Percentiles rank a stretch among this genome's conserved stretches.
These are phyloP conservation scores for Apophysomyces variabilis DNA, from an alignment of 371 early-diverging fungal species.

Conservation along the genomic window DNA sequence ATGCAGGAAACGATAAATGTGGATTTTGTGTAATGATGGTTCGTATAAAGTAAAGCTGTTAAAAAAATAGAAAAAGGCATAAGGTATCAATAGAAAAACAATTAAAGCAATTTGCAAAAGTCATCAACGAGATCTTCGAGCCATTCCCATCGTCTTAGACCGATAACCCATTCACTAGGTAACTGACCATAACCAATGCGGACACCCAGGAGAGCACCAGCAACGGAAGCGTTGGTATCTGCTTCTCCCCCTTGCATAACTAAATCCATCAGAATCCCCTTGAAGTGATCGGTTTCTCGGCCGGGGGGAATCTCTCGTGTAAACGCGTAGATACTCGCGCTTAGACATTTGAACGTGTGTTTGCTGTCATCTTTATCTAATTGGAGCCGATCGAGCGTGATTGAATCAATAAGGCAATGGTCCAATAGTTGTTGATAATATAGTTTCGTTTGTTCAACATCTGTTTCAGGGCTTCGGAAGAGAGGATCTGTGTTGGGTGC, in stretches of 20 bases:
- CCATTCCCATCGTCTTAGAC: constrained; percentile 60
- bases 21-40: background rate
- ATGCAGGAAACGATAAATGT: background rate
- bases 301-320: constrained; percentile 45
- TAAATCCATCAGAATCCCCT: constrained; percentile 56
- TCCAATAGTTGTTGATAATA: constrained; percentile 44
- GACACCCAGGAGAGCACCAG: constrained; percentile 68
- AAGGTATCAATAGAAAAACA: background rate
- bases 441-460: constrained; percentile 34
- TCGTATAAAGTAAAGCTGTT: background rate
- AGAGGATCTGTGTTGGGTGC: constrained; percentile 50
- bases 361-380: constrained; percentile 51
- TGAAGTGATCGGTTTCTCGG: constrained; percentile 50
- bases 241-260: constrained; percentile 70
- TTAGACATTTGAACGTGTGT: constrained; percentile 64
- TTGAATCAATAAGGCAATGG: constrained; percentile 36
- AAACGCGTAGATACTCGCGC: constrained; percentile 56
- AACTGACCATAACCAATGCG: constrained; percentile 56
- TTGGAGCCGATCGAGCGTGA: constrained; percentile 35
- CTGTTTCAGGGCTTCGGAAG: constrained; percentile 46
- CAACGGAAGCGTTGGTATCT: constrained; percentile 68
- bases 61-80: constrained; percentile 1
- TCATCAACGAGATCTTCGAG: constrained; percentile 50
- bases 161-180: constrained; percentile 62
- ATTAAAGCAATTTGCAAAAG: constrained; percentile 47